Evolutionary conservation across 1,139 yeast genomes (phyloP).

Genomic region (Sugiyamaella neomexicana): DNA sequence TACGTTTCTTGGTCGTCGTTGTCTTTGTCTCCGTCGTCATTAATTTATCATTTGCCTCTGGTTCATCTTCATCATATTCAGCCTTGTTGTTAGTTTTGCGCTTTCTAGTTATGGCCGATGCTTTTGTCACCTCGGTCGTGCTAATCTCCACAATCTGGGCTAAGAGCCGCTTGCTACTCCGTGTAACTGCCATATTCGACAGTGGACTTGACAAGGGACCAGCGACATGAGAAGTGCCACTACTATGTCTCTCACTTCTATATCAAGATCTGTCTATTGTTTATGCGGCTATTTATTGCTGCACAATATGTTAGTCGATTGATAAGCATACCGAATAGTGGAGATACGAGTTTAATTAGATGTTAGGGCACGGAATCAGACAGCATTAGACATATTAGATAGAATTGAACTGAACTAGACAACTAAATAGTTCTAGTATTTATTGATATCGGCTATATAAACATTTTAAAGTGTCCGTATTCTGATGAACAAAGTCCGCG

Average conservation of each 20-base stretch:
- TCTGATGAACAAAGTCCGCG: too few species aligned
- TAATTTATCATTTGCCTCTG: not conserved
- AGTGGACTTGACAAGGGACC: not conserved
- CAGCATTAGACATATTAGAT: too few species aligned
- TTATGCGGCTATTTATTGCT: too few species aligned
- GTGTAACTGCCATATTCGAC: constrained; percentile 11
- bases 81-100: not conserved
- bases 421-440: too few species aligned
- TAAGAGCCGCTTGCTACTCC: constrained; percentile 10
- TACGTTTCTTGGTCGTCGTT: not conserved
- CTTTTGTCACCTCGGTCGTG: constrained; percentile 4
- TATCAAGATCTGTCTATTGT: constrained; percentile 1
- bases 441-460: too few species aligned
- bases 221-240: not conserved
- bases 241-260: not conserved
- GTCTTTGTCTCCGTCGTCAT: not conserved
- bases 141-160: constrained; percentile 5
- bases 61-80: not conserved
- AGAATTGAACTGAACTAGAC: too few species aligned
- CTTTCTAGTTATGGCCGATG: not conserved
- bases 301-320: too few species aligned
- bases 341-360: too few species aligned
- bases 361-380: too few species aligned
- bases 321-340: too few species aligned
- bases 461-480: too few species aligned